These are phyloP conservation scores for Suhomyces kilbournensis DNA, from an alignment of 805 yeast species.

Conservation along the genomic window DNA sequence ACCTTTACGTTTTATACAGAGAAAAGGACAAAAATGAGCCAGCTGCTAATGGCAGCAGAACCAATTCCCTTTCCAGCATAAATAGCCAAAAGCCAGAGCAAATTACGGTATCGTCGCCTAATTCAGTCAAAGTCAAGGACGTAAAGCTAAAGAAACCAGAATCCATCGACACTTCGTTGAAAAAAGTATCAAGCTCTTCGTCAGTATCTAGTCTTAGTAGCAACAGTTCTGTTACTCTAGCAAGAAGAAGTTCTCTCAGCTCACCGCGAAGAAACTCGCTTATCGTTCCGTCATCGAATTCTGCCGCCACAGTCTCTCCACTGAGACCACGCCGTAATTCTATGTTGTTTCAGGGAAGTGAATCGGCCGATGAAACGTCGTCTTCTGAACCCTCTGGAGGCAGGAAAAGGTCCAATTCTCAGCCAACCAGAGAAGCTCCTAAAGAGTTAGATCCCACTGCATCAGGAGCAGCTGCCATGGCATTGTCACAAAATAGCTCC, in stretches of 20 bases:
- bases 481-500: slow-evolving; percentile 17
- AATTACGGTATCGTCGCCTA: neutral
- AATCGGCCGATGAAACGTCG: slow-evolving; percentile 12
- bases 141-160: slow-evolving; percentile 16
- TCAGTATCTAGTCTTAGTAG: slow-evolving; percentile 25
- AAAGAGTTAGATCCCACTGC: slow-evolving; percentile 9
- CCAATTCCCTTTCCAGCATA: neutral
- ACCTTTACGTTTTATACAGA: slow-evolving; percentile 11
- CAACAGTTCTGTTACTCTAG: slow-evolving; percentile 12
- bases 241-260: slow-evolving; percentile 16
- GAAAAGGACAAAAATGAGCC: neutral
- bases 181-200: slow-evolving; percentile 24
- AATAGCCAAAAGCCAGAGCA: neutral
- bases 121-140: slow-evolving; percentile 3
- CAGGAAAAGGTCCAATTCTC: slow-evolving; percentile 38
- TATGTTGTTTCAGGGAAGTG: slow-evolving; percentile 22
- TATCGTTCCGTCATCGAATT: slow-evolving; percentile 5
- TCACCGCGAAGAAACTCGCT: slow-evolving; percentile 17
- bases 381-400: slow-evolving; percentile 8
- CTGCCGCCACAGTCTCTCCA: slow-evolving; percentile 6
- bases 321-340: slow-evolving; percentile 22
- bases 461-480: slow-evolving; percentile 37
- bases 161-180: slow-evolving; percentile 8
- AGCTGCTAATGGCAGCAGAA: neutral
- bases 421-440: slow-evolving; percentile 18